phyloP scores from a whole-genome alignment of 1,139 yeast species.

The Hansenula anomala region DNA sequence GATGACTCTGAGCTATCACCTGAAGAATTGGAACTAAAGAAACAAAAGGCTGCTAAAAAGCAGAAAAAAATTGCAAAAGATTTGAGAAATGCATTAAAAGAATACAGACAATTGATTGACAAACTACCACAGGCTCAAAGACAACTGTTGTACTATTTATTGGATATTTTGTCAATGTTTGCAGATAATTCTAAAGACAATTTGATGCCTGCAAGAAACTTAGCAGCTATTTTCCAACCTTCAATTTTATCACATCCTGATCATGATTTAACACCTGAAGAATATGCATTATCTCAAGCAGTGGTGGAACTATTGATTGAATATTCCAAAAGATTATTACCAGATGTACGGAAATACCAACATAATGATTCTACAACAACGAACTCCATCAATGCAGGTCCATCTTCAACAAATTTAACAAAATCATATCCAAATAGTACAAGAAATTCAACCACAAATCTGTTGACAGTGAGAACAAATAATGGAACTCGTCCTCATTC shows the following conservation, averaged over 20 bases:
- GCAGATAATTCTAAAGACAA: constrained; percentile 74
- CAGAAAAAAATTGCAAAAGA: constrained; percentile 45
- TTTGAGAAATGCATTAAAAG: constrained; percentile 63
- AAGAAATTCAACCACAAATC: neutral
- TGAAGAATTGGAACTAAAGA: constrained; percentile 28
- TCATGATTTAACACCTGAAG: constrained; percentile 89
- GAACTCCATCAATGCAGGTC: too few species aligned
- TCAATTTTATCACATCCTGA: constrained; percentile 86
- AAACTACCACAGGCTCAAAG: constrained; percentile 65
- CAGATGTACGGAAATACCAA: constrained; percentile 37
- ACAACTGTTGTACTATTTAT: constrained; percentile 80
- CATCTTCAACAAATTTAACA: constrained; percentile 16
- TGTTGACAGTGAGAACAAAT: too few species aligned
- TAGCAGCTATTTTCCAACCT: constrained; percentile 96
- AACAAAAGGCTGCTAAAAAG: constrained; percentile 30
- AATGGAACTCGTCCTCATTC: constrained; percentile 40
- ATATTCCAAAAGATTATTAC: constrained; percentile 74
- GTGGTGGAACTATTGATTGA: constrained; percentile 89
- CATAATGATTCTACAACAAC: constrained; percentile 1
- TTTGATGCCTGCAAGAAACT: constrained; percentile 87
- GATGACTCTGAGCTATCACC: constrained; percentile 24
- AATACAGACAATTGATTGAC: constrained; percentile 65
- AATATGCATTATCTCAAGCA: constrained; percentile 80
- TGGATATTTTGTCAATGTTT: constrained; percentile 84
- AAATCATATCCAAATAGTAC: constrained; percentile 1